Evolutionary conservation across 148 eudicot species (phyloP), one percentile per base, ranked within the genome.

Genomic region (Cornus kousa): DNA sequence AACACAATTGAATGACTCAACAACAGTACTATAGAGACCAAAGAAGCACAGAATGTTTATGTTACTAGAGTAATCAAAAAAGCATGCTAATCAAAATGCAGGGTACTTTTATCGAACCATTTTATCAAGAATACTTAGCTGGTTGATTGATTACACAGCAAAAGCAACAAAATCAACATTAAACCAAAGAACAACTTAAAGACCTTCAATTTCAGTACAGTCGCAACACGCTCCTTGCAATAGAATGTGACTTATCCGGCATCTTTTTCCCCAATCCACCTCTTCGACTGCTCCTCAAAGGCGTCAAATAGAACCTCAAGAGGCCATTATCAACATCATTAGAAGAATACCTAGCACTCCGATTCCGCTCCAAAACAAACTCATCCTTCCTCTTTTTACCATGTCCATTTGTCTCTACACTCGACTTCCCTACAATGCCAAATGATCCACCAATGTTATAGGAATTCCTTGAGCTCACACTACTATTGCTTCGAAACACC

Each of bases 401-500:
- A 40, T 77, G 50, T 24, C 85, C 85, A 81, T 87, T 88, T n/a
- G 79, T 74, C 67, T 89, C 90, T 17, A 83, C 83, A 31, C 68
- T 82, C 46, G 87, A 83, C 50, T 86, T 89, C 80, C 88, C 83
- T 66, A 79, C 79, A 81, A 86, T 89, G 35, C 88, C 96, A 80
- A 88, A 82, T 40, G 88, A 82, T 57, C 85, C 85, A 16, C 84
- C 88, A 24, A 85, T 65, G 72, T 68, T 74, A 78, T 78, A 85
- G 2, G 91, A 87, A 82, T 88, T 89, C 79, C 96, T 28, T 28
- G 95, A 92, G 74, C 94, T 92, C 72, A 91, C 97, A 71, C 98
- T 94, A 76, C 98, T 94, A 70, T 94, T 94, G 72, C 99, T 93
- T 6, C 97, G 83, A 77, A 87, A 80, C 59, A 85, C 79, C 39